Evolutionary conservation across 2,329 filamentous ascomycete genomes (phyloP).

Genomic region (Geosmithia putterillii): DNA sequence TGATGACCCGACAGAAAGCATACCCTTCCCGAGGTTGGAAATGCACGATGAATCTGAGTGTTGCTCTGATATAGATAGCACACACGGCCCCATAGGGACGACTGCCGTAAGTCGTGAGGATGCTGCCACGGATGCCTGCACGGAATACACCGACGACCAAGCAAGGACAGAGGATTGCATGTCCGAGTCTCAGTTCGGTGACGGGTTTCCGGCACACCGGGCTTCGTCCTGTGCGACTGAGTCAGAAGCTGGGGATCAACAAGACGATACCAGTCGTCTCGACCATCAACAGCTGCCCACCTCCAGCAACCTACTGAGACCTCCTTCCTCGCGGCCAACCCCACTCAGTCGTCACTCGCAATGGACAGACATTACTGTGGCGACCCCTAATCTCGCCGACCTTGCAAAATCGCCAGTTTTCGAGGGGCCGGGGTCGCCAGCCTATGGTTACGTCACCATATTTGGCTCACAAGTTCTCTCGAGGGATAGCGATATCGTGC

Average conservation of each 20-base stretch:
- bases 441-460: conserved; percentile 18
- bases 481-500: conserved; percentile 10
- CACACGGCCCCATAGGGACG: conserved; percentile 3
- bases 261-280: conserved; percentile 7
- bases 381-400: conserved; percentile 32
- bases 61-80: conserved; percentile 19
- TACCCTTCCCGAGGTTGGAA: conserved; percentile 22
- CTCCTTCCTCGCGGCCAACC: conserved; percentile 28
- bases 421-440: conserved; percentile 12
- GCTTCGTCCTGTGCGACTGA: conserved; percentile 26
- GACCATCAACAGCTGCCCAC: conserved; percentile 16
- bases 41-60: conserved; percentile 24
- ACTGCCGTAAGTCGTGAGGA: conserved; percentile 16
- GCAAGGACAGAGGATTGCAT: conserved; percentile 13
- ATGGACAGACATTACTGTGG: conserved; percentile 50
- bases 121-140: conserved; percentile 19
- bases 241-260: conserved; percentile 16
- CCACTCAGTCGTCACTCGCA: conserved; percentile 41
- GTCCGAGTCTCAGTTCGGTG: conserved; percentile 14
- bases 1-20: conserved; percentile 7
- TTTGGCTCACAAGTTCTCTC: conserved; percentile 15
- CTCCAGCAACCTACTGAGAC: conserved; percentile 33
- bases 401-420: conserved; percentile 14
- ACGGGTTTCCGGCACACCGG: conserved; percentile 18
- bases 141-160: conserved; percentile 20